A percentile compares a stretch with the other conserved stretches of the same genome.
Evolutionary conservation across 768 basidiomycete genomes (phyloP).

Genomic region (Kwoniella sp.): DNA sequence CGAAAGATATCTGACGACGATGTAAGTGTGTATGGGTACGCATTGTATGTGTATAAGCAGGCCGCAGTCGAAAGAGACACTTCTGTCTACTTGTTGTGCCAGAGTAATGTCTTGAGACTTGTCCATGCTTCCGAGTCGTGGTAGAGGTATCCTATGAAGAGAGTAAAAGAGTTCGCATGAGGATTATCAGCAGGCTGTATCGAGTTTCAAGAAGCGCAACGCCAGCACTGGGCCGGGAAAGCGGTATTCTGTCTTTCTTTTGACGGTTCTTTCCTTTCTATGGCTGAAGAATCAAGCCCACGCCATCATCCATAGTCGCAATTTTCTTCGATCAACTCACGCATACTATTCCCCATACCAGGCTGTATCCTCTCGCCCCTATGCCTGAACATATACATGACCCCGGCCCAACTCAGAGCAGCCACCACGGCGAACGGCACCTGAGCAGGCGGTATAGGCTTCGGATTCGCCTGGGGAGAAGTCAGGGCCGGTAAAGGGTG

Average conservation of each 20-base stretch:
- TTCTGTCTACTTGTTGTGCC: constrained; percentile 73
- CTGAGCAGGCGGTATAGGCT: constrained; percentile 79
- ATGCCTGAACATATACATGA: constrained; percentile 94
- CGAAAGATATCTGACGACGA: too few species aligned
- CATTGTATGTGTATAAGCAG: too few species aligned
- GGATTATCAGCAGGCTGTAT: neutral
- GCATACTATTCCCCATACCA: constrained; percentile 96
- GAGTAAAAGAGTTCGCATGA: neutral
- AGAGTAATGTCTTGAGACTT: constrained; percentile 77
- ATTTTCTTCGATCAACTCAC: constrained; percentile 52
- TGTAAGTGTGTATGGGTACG: too few species aligned
- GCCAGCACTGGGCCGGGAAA: too few species aligned
- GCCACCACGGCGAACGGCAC: constrained; percentile 84
- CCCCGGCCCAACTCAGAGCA: constrained; percentile 87
- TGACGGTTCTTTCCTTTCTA: too few species aligned
- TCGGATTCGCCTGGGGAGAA: constrained; percentile 50
- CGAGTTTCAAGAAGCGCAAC: neutral
- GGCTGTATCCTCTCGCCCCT: constrained; percentile 88
- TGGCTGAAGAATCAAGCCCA: too few species aligned
- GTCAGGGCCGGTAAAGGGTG: constrained; percentile 54
- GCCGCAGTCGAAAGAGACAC: neutral
- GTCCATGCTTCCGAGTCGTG: constrained; percentile 88
- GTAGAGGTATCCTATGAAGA: constrained; percentile 70
- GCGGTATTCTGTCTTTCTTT: too few species aligned
- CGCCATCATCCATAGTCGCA: neutral